Conservation (phyloP, 305 asterid genomes). For the Fraxinus paxiana region DNA sequence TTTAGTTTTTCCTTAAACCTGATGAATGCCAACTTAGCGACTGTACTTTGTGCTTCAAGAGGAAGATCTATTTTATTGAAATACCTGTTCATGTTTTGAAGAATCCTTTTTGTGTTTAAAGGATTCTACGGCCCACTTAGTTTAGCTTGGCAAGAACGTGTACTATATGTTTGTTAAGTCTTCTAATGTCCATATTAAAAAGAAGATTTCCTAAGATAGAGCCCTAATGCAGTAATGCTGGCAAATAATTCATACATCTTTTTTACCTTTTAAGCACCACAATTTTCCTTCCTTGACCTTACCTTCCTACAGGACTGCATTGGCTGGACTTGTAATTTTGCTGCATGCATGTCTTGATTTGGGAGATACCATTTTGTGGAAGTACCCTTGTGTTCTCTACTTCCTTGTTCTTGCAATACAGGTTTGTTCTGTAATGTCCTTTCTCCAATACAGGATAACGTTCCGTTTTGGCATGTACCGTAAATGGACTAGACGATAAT, state of each 20-base stretch:
- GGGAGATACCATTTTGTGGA: conserved; percentile 75
- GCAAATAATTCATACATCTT: not conserved
- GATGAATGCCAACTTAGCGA: not conserved
- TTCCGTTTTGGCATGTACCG: not conserved
- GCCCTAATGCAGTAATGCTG: not conserved
- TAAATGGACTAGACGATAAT: not conserved
- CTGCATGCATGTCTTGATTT: conserved; percentile 86
- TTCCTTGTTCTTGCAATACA: conserved; percentile 89
- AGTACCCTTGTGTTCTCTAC: conserved; percentile 75
- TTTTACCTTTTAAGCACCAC: not conserved
- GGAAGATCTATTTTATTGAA: not conserved
- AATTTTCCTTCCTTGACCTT: not conserved
- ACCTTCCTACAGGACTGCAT: conserved; percentile 48
- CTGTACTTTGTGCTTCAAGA: not conserved
- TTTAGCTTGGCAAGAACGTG: not conserved
- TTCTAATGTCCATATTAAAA: not conserved
- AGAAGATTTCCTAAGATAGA: not conserved
- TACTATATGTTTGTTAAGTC: not conserved
- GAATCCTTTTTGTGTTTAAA: not conserved
- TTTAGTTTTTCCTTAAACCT: conserved; percentile 1
- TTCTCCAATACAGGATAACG: not conserved
- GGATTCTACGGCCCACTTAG: not conserved
- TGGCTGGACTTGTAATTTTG: conserved; percentile 77
- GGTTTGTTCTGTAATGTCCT: conserved; percentile 33
- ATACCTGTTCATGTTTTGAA: not conserved